Evolutionary conservation across 805 yeast species (phyloP).

Genomic region (Priceomyces medius): DNA sequence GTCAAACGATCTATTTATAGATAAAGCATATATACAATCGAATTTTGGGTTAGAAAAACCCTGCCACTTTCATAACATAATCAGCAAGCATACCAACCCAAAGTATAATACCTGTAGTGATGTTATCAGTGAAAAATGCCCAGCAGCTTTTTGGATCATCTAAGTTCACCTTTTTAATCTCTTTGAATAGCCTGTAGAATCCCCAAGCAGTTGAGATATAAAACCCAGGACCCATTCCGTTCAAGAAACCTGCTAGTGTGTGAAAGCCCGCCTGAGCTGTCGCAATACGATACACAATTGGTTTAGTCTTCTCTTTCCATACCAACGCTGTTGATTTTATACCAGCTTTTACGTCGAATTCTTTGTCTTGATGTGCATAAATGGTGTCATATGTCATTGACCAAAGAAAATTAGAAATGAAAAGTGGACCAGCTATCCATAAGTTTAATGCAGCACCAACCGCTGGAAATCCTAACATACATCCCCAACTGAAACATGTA

Average conservation of each 20-base stretch:
- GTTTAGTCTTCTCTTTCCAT: conserved; percentile 83
- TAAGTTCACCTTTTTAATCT: conserved; percentile 73
- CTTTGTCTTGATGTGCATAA: conserved; percentile 96
- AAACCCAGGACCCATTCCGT: conserved; percentile 87
- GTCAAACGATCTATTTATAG: background rate
- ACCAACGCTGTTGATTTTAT: conserved; percentile 93
- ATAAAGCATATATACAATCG: background rate
- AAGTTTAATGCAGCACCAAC: conserved; percentile 78
- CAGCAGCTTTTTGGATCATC: conserved; percentile 83
- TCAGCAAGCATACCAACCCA: conserved; percentile 68
- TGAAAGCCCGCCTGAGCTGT: conserved; percentile 65
- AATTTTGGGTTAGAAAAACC: conserved; percentile 27
- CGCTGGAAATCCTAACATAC: conserved; percentile 91
- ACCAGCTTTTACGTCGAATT: conserved; percentile 84
- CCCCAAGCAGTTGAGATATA: conserved; percentile 64
- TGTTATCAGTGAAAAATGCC: conserved; percentile 73
- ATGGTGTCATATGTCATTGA: conserved; percentile 94
- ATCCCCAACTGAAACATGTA: conserved; percentile 91
- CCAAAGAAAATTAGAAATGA: conserved; percentile 80
- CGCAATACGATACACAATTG: conserved; percentile 62
- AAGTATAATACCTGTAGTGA: conserved; percentile 69
- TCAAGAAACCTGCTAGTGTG: conserved; percentile 66
- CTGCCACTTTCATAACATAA: conserved; percentile 51
- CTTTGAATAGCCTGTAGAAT: conserved; percentile 61
- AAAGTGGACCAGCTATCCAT: conserved; percentile 75